A percentile compares a stretch with the other conserved stretches of the same genome.
Conservation (phyloP, 768 basidiomycete species). For the Mycena metata region DNA sequence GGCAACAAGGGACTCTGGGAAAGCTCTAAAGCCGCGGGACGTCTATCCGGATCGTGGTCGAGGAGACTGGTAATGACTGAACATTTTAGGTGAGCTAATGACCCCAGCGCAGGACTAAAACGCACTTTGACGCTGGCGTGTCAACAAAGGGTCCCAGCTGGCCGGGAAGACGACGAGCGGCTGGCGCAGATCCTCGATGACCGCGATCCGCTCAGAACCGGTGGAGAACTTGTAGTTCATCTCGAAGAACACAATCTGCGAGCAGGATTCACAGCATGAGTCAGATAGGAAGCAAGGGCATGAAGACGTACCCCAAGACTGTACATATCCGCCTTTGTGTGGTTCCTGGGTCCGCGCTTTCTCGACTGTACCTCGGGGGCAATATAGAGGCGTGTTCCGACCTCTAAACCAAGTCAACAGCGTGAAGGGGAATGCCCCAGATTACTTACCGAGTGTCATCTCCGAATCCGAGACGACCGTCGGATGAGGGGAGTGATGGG, state of each 20-base stretch:
- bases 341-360: slow-evolving; percentile 76
- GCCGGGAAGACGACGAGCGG: slow-evolving; percentile 82
- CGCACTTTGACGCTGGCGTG: slow-evolving; percentile 77
- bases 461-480: slow-evolving; percentile 65
- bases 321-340: slow-evolving; percentile 94
- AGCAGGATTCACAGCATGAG: slow-evolving; percentile 4
- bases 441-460: slow-evolving; percentile 76
- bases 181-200: slow-evolving; percentile 83
- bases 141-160: slow-evolving; percentile 74
- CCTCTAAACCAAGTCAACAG: slow-evolving; percentile 61
- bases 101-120: slow-evolving; percentile 40
- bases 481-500: slow-evolving; percentile 50
- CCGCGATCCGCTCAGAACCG: slow-evolving; percentile 84
- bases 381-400: slow-evolving; percentile 92
- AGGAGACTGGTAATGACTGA: slow-evolving; percentile 86
- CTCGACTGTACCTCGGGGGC: slow-evolving; percentile 89
- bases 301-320: slow-evolving; percentile 82
- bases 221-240: slow-evolving; percentile 93
- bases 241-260: slow-evolving; percentile 95
- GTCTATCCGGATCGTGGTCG: slow-evolving; percentile 81
- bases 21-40: slow-evolving; percentile 87
- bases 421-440: no score
- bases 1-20: slow-evolving; percentile 86
- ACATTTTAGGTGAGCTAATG: slow-evolving; percentile 3
- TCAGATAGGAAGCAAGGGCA: neutral